Percentiles rank a stretch among this genome's conserved stretches.
phyloP scores from a whole-genome alignment of 2,329 filamentous ascomycete genomes.

The Venturiaceae sp. region DNA sequence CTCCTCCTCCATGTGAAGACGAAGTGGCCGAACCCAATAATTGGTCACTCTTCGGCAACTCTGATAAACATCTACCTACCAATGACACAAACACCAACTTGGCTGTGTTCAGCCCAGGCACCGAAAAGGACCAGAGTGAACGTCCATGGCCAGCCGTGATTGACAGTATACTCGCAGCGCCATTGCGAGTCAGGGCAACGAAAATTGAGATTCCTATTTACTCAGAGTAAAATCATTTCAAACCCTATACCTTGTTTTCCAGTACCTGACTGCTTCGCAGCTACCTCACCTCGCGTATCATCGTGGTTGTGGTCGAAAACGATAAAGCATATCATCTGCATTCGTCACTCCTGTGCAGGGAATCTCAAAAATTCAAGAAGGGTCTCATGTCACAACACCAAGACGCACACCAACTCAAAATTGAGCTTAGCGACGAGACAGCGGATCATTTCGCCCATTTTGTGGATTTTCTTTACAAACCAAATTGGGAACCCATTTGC shows the following conservation, averaged over 20 bases:
- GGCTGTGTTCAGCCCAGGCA: too few relatives aligned
- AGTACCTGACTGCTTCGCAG: not conserved
- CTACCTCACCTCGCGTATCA: slow-evolving; percentile 1
- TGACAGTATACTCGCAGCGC: not conserved
- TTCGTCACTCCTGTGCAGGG: slow-evolving; percentile 5
- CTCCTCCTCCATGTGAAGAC: too few relatives aligned
- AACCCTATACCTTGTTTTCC: not conserved
- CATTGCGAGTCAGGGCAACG: not conserved
- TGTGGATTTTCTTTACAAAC: slow-evolving; percentile 1
- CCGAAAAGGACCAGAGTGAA: not conserved
- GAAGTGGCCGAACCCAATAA: too few relatives aligned
- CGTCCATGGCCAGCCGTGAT: not conserved
- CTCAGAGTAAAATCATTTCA: not conserved
- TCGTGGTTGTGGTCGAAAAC: not conserved
- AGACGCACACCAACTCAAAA: not conserved
- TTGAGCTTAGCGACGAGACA: slow-evolving; percentile 3
- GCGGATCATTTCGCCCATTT: not conserved
- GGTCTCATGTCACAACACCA: not conserved
- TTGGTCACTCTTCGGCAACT: too few relatives aligned
- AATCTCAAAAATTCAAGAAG: slow-evolving; percentile 4
- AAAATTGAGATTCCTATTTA: not conserved
- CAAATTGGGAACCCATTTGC: not conserved
- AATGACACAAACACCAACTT: too few relatives aligned
- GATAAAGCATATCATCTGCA: slow-evolving; percentile 1
- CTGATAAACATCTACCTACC: too few relatives aligned